Conservation (phyloP, 345 rosid species). For the Citrus cavaleriei region DNA sequence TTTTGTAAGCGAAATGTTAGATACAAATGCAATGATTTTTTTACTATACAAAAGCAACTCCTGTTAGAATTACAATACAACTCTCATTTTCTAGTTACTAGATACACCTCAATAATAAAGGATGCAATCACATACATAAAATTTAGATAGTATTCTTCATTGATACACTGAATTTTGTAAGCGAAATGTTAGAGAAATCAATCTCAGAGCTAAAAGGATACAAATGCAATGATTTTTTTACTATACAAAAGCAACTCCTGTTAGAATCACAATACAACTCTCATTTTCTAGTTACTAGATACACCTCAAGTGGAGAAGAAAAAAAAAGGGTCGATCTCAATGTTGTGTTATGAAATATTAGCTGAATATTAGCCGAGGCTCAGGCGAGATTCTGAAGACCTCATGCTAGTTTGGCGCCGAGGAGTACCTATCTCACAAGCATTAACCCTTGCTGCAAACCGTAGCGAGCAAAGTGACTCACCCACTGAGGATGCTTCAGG, state of each 20-base stretch:
- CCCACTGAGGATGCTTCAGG: conserved; percentile 79
- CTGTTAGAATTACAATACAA: conserved; percentile 40
- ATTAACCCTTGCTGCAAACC: conserved; percentile 95
- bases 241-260: conserved; percentile 42
- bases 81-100: conserved; percentile 9
- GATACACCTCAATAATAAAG: conserved; percentile 12
- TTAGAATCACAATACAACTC: conserved; percentile 37
- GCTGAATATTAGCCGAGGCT: conserved; percentile 66
- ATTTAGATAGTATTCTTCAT: neutral
- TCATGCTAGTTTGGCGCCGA: conserved; percentile 57
- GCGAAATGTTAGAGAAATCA: conserved; percentile 5
- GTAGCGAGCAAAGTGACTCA: conserved; percentile 91
- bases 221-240: conserved; percentile 17
- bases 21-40: conserved; percentile 16
- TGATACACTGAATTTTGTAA: neutral
- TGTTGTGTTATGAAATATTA: conserved; percentile 19
- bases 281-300: conserved; percentile 10
- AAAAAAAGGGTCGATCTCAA: neutral
- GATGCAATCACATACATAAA: neutral
- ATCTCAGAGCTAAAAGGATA: conserved; percentile 5
- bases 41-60: conserved; percentile 39
- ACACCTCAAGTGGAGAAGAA: conserved; percentile 5
- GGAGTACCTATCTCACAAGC: conserved; percentile 99
- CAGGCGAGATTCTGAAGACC: conserved; percentile 59
- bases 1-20: neutral